phyloP scores from a whole-genome alignment of 1,284 basidiomycete species.

The Melampsora larici-populina region DNA sequence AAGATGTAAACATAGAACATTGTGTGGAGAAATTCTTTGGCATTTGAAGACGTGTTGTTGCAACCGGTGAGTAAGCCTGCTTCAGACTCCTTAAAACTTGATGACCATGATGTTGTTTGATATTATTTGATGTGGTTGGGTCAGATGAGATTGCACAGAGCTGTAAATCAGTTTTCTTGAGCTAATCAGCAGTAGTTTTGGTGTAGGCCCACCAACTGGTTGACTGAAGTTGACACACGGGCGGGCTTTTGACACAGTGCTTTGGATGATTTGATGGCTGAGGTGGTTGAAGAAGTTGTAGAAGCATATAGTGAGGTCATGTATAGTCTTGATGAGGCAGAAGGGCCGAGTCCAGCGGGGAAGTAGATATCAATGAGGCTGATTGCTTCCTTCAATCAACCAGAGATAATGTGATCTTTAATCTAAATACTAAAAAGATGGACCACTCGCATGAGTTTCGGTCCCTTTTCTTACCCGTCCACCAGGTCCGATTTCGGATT shows the following conservation, averaged over 20 bases:
- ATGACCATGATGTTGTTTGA: constrained; percentile 1
- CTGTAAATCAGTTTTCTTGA: constrained; percentile 16
- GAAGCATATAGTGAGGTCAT: neutral
- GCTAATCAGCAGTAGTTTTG: neutral
- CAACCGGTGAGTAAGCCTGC: neutral
- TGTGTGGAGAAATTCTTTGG: constrained; percentile 24
- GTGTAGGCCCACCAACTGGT: constrained; percentile 22
- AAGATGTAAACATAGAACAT: constrained; percentile 59
- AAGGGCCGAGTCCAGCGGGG: constrained; percentile 22
- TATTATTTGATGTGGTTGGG: neutral
- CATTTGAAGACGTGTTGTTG: neutral
- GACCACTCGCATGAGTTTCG: no score
- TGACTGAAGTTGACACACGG: constrained; percentile 11
- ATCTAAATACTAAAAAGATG: no score
- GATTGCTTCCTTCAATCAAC: constrained; percentile 37
- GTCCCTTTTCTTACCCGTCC: no score
- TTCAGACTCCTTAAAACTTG: neutral
- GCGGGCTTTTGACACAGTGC: constrained; percentile 8
- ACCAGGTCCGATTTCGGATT: no score
- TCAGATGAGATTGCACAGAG: neutral
- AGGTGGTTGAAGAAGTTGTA: neutral
- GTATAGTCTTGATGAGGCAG: neutral
- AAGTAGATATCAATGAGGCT: constrained; percentile 26
- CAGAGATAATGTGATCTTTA: constrained; percentile 30
- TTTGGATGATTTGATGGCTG: neutral